phyloP scores from a whole-genome alignment of 106 monocot species.

The Dendrobium officinale region DNA sequence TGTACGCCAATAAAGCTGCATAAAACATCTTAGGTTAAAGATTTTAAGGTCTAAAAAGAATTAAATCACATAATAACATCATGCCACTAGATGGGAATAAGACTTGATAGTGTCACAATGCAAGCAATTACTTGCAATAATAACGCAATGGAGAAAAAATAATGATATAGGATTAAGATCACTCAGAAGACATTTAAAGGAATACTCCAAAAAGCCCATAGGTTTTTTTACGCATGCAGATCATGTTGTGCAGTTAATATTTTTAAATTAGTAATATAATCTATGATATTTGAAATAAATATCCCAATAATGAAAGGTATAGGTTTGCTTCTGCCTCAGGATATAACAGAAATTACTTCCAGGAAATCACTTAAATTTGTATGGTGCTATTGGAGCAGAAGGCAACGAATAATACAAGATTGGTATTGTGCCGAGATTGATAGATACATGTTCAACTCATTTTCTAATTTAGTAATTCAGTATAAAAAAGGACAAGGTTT shows the following conservation, averaged over 20 bases:
- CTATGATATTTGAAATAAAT: neutral
- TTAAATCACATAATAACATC: neutral
- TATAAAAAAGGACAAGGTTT: neutral
- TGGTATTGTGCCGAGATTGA: neutral
- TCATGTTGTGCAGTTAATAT: neutral
- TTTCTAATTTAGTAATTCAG: neutral
- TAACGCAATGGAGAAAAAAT: neutral
- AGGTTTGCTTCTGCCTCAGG: neutral
- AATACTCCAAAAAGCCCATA: neutral
- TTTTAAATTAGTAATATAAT: neutral
- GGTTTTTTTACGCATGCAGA: neutral
- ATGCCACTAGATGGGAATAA: neutral
- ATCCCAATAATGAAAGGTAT: neutral
- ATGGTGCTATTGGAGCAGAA: neutral
- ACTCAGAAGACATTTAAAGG: neutral
- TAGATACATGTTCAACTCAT: neutral
- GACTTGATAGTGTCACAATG: neutral
- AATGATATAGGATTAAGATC: neutral
- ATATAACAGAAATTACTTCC: neutral
- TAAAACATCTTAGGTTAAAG: neutral
- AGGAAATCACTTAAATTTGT: neutral
- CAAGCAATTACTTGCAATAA: neutral
- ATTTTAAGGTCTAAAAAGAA: neutral
- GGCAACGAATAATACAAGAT: neutral
- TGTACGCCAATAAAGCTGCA: conserved; percentile 94